phyloP scores from a whole-genome alignment of 2,329 filamentous ascomycete genomes.

The Immersiporthe knoxdaviesiana region DNA sequence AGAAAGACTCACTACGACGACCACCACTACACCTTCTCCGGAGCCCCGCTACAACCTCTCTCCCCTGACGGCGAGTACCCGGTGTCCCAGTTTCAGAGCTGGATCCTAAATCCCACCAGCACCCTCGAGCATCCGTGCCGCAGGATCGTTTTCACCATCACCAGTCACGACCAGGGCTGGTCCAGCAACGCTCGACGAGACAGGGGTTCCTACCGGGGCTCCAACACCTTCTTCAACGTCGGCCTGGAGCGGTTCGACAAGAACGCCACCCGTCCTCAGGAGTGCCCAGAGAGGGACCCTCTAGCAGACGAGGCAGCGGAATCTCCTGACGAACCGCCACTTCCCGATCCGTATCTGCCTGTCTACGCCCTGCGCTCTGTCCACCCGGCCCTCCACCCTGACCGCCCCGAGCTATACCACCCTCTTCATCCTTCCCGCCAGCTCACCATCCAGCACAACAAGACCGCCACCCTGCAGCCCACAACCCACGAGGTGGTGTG shows the following conservation, averaged over 20 bases:
- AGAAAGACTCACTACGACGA: conserved; percentile 35
- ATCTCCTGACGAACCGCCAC: conserved; percentile 22
- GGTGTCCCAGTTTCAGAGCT: conserved; percentile 39
- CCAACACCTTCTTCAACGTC: conserved; percentile 67
- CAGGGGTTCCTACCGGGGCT: conserved; percentile 48
- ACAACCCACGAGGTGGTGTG: conserved; percentile 55
- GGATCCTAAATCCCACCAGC: conserved; percentile 46
- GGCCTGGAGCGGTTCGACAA: conserved; percentile 60
- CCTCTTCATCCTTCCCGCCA: conserved; percentile 40
- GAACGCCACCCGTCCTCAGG: conserved; percentile 17
- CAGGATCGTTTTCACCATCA: conserved; percentile 64
- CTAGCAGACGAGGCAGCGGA: background rate
- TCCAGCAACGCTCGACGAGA: conserved; percentile 21
- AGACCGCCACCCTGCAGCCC: conserved; percentile 39
- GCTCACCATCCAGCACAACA: conserved; percentile 54
- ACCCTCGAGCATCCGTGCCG: conserved; percentile 54
- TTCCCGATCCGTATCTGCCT: conserved; percentile 27
- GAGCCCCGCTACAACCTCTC: conserved; percentile 25
- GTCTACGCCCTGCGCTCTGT: conserved; percentile 34
- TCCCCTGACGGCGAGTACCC: conserved; percentile 36
- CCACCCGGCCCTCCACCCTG: conserved; percentile 21
- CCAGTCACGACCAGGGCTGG: conserved; percentile 64
- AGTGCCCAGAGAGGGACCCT: conserved; percentile 11
- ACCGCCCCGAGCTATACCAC: conserved; percentile 42
- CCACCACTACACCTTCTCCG: conserved; percentile 31